Base-by-base conservation (phyloP, 345 rosid genomes). In the Salix arbutifolia region DNA sequence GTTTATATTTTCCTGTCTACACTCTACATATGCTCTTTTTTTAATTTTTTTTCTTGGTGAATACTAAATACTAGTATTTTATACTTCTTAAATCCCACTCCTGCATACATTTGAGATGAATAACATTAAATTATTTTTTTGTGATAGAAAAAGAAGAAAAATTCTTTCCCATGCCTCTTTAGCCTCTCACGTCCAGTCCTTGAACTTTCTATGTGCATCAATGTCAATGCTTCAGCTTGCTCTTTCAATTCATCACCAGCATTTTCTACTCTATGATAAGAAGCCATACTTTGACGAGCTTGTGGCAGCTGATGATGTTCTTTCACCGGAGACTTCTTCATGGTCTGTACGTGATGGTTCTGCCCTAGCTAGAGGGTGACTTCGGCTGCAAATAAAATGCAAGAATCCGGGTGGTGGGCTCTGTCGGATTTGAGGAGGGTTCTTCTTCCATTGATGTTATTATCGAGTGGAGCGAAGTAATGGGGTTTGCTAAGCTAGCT, bases 161-260 rank as follows among this genome's bases (percentile, higher is more conserved):
- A 38, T 64, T 85, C 92, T 65, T 86, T 87, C 71, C 90, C 74
- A 69, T 88, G 91, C 78, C 89, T 87, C 86, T 88, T 91, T 26
- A 89, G 87, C 83, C 87, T 85, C 77, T 92, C 95, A 1, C 89
- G 87, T 70, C 93, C 95, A 23, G 35, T 18, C 4, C 35, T 33
- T 33, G 4, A 17, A 17, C 8, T 30, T 35, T 37, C 46, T 8
- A 9, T 7, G 37, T 31, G 38, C 38, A 26, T 31, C 17, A 65
- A 33, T 8, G 16, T 19, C 69, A 30, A 14, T 60, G 62, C 83
- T 66, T 30, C 81, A 52, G 61, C 84, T 79, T 1, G 83, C 90
- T 65, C 69, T 13, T 31, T 12, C 60, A 53, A 4, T 6, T 53
- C 60, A 7, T 19, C 21, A 2, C 25, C 6, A 53, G 2, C 25